Base-by-base conservation (phyloP, 352 stramenopile genomes). In the Globisporangium polare region DNA sequence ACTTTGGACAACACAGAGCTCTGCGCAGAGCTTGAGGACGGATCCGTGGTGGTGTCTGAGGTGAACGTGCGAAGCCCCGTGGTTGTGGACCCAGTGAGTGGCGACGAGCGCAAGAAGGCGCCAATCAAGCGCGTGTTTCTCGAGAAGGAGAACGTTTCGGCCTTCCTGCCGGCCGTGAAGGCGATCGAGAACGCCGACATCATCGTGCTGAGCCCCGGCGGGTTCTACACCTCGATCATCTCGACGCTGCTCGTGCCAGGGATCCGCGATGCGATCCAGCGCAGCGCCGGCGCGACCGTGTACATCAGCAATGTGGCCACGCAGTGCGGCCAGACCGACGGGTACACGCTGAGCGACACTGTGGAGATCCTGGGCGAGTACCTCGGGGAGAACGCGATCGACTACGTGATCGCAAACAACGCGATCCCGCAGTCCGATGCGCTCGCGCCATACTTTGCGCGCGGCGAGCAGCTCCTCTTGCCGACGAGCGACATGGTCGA, bases 251-350 rank as follows among this genome's bases (percentile, higher is more conserved):
- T 95, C 6, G 86, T 93, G 2, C 86, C 86, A 26, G 86, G 86
- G 12, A 92, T 95, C 53, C 85, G 85, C 3, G 86, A 93, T 46
- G 83, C 86, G 42, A 95, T 95, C 55, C 66, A 62, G 27, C 71
- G 80, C 29, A 89, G 82, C 41, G 64, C 71, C 0, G 86, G 83
- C 13, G 82, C 83, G 20, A 90, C 78, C 0, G 86, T 95, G 12
- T 95, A 95, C 66, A 83, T 95, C 56, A 93, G 83, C 74, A 95
- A 95, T 52, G 83, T 95, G 39, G 85, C 86, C 1, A 95, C 86
- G 18, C 86, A 95, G 31, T 88, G 75, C 62, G 86, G 86, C 0
- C 86, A 95, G 52, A 93, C 86, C 0, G 86, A 95, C 55, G 83
- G 77, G 8, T 91, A 90, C 66, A 90, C 82, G 18, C 69, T 95